Evolutionary conservation across 805 yeast species (phyloP).

Genomic region (Candida jianshihensis): DNA sequence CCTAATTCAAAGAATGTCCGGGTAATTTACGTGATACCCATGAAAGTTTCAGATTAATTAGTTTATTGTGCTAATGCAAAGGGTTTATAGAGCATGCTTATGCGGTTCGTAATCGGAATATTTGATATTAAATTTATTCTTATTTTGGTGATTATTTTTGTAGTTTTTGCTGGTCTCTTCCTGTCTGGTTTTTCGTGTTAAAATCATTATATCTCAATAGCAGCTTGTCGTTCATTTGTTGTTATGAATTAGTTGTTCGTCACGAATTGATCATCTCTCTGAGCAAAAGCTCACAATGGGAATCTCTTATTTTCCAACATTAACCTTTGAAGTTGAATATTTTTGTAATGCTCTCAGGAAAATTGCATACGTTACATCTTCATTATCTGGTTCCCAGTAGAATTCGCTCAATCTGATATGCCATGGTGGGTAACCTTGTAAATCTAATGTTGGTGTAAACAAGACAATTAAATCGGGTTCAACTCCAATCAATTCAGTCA

Average conservation of each 20-base stretch:
- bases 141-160: no score
- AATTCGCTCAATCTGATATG: slow-evolving; percentile 86
- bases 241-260: no score
- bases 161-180: no score
- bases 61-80: no score
- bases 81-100: no score
- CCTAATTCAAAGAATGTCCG: not conserved
- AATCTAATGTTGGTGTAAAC: slow-evolving; percentile 81
- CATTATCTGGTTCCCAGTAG: slow-evolving; percentile 85
- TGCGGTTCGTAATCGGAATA: no score
- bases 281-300: not conserved
- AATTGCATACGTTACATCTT: slow-evolving; percentile 72
- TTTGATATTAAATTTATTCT: no score
- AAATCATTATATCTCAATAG: no score
- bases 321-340: slow-evolving; percentile 76
- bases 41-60: no score
- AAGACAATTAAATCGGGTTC: slow-evolving; percentile 87
- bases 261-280: not conserved
- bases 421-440: slow-evolving; percentile 98
- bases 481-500: slow-evolving; percentile 69
- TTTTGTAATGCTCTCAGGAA: slow-evolving; percentile 71
- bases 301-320: slow-evolving; percentile 79
- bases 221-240: no score
- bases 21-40: not conserved
- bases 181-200: no score